Percentiles rank a stretch among this genome's conserved stretches.
phyloP scores from a whole-genome alignment of 2,329 filamentous ascomycete species.

The Metarhizium album region DNA sequence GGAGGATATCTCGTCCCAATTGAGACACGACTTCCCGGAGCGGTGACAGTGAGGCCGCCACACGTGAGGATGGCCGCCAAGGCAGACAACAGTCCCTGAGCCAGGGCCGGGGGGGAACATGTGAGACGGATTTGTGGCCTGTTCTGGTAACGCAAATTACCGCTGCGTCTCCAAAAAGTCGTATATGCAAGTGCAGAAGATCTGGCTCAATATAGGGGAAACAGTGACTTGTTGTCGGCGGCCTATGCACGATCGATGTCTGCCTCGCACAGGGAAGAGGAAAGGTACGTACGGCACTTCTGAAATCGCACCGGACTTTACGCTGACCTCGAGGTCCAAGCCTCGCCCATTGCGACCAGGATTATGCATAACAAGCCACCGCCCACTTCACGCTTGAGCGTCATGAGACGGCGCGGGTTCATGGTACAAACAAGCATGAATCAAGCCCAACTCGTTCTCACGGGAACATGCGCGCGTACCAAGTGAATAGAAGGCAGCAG shows the following conservation, averaged over 20 bases:
- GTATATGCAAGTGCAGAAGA: not conserved
- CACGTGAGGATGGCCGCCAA: not conserved
- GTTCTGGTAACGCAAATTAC: not conserved
- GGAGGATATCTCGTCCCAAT: not conserved
- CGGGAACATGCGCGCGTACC: not conserved
- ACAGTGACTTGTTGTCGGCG: not conserved
- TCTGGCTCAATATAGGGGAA: not conserved
- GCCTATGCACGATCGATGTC: not conserved
- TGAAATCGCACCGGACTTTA: not conserved
- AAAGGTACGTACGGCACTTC: not conserved
- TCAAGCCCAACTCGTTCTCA: not conserved
- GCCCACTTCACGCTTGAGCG: not conserved
- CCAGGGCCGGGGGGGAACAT: not conserved
- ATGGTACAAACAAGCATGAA: not conserved
- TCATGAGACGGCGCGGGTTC: not conserved
- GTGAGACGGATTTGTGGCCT: not conserved
- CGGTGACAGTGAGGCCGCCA: too few relatives aligned
- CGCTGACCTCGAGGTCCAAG: not conserved
- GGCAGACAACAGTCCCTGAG: not conserved
- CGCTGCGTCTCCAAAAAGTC: not conserved
- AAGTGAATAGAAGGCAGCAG: not conserved
- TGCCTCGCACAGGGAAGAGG: not conserved
- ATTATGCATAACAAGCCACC: not conserved
- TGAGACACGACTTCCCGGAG: not conserved
- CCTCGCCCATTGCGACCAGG: not conserved